phyloP scores from a whole-genome alignment of 495 filamentous ascomycete species.

The Tetracladium setigerum region DNA sequence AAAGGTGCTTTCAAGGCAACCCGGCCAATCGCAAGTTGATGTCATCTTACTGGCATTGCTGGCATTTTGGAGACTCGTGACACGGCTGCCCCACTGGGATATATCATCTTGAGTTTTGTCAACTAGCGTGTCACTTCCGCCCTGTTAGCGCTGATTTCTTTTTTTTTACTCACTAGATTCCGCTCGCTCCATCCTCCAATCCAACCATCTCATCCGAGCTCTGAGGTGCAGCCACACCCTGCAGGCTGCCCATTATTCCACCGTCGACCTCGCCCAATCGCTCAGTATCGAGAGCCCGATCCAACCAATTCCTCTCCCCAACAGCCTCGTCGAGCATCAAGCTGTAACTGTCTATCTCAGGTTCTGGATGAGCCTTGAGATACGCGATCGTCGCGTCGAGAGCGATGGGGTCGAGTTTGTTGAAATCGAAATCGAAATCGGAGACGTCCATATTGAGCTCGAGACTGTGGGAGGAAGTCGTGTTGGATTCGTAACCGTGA shows the following conservation, averaged over 20 bases:
- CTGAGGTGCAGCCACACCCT: neutral
- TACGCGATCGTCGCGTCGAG: constrained; percentile 8
- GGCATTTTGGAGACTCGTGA: no score
- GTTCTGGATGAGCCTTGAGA: constrained; percentile 5
- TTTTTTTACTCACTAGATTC: constrained; percentile 14
- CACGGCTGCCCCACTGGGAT: no score
- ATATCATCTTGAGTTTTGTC: no score
- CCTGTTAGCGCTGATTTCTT: constrained; percentile 4
- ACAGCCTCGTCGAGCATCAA: constrained; percentile 4
- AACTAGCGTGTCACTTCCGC: no score
- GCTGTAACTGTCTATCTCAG: neutral
- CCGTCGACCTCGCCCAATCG: neutral
- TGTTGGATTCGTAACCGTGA: constrained; percentile 3
- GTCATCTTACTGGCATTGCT: no score
- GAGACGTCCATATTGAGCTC: no score
- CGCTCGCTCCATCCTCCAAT: neutral
- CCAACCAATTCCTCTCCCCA: constrained; percentile 4
- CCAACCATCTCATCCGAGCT: no score
- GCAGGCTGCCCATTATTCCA: neutral
- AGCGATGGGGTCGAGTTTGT: constrained; percentile 7
- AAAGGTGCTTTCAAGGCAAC: no score
- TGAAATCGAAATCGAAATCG: constrained; percentile 11
- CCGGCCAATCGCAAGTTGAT: neutral
- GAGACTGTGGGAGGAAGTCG: no score
- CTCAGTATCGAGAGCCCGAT: no score